Conservation (phyloP, 495 filamentous ascomycete genomes). For the Talaromyces wortmannii region DNA sequence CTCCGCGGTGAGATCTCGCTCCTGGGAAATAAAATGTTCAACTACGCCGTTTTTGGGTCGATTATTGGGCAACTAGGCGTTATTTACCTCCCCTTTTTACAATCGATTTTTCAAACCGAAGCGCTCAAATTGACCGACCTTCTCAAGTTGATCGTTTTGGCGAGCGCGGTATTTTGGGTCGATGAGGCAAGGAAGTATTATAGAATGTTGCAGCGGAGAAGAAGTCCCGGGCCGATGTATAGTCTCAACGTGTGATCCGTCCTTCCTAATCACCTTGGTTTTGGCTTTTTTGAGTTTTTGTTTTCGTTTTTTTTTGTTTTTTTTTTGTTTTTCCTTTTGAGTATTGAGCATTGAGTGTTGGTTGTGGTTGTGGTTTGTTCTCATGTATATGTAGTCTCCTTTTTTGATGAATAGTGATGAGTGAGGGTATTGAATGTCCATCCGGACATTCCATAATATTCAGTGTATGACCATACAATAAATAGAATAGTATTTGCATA, state of each 20-base stretch:
- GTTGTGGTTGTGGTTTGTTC: no score
- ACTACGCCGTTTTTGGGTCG: slow-evolving; percentile 82
- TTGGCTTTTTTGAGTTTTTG: not conserved
- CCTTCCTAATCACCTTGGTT: not conserved
- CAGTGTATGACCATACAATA: no score
- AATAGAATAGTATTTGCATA: no score
- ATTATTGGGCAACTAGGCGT: slow-evolving; percentile 81
- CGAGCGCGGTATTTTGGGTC: slow-evolving; percentile 88
- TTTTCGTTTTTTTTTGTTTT: not conserved
- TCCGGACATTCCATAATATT: no score
- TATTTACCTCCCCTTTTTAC: slow-evolving; percentile 88
- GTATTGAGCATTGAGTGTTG: no score
- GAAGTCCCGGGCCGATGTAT: slow-evolving; percentile 32
- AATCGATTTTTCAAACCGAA: slow-evolving; percentile 94
- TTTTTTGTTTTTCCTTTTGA: not conserved
- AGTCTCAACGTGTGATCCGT: slow-evolving; percentile 33
- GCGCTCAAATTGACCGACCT: slow-evolving; percentile 68
- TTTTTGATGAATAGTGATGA: no score
- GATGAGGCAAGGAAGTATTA: slow-evolving; percentile 84
- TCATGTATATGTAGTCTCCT: no score
- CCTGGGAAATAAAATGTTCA: slow-evolving; percentile 88
- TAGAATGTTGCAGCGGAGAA: slow-evolving; percentile 21
- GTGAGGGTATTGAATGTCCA: no score
- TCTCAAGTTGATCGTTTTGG: slow-evolving; percentile 59
- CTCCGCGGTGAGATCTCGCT: slow-evolving; percentile 78